Evolutionary conservation across 176 grass and related monocot species (phyloP).

Genomic region (Musa itinerans): DNA sequence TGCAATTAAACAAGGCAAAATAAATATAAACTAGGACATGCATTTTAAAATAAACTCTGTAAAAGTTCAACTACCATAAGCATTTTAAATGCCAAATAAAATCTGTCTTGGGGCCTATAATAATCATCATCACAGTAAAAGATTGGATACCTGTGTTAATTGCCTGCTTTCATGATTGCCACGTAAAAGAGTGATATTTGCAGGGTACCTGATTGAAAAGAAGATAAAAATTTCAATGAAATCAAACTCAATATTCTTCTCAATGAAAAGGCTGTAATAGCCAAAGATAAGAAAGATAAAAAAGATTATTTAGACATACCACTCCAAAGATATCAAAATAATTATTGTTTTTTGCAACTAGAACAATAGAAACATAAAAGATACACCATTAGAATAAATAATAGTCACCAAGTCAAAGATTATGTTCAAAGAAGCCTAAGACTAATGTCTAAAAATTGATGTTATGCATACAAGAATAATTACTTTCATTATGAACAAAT

Average conservation of each 20-base stretch:
- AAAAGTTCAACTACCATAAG: neutral
- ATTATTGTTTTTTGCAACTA: too few species aligned
- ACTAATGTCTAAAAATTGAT: too few species aligned
- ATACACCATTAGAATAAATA: too few species aligned
- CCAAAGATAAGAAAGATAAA: neutral
- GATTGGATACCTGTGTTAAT: slow-evolving; percentile 71
- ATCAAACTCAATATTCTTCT: neutral
- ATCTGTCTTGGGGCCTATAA: neutral
- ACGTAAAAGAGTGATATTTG: slow-evolving; percentile 95
- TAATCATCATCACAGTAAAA: neutral
- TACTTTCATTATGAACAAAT: too few species aligned
- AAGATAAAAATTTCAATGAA: slow-evolving; percentile 24
- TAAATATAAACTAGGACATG: neutral
- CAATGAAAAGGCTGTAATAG: neutral
- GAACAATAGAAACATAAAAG: too few species aligned
- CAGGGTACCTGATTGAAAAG: slow-evolving; percentile 58
- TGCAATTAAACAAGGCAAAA: neutral
- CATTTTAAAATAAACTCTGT: neutral
- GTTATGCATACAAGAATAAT: neutral
- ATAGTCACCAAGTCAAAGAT: too few species aligned
- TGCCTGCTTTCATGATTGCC: slow-evolving; percentile 99
- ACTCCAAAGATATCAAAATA: neutral
- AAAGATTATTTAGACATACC: neutral
- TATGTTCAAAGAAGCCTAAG: too few species aligned
- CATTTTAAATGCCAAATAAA: neutral